These are phyloP conservation scores for Boletus tomentosulus DNA, from an alignment of 768 basidiomycete genomes.

Conservation along the genomic window DNA sequence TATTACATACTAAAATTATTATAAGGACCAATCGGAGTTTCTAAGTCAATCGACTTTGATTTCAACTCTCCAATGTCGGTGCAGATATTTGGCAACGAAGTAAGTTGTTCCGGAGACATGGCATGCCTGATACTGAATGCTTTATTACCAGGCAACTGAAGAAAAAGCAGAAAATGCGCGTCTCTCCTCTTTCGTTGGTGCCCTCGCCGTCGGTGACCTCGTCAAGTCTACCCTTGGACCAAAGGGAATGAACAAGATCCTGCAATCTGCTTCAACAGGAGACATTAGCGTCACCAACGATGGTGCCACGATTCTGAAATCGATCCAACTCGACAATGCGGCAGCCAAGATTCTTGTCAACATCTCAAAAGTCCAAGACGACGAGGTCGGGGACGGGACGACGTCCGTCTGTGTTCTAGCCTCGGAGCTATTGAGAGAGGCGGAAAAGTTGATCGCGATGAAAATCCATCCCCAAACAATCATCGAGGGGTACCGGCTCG, in stretches of 20 bases:
- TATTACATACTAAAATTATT: no score
- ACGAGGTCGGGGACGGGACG: constrained; percentile 96
- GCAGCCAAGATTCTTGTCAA: constrained; percentile 99
- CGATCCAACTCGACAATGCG: constrained; percentile 96
- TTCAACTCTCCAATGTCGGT: constrained; percentile 46
- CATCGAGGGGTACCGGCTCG: constrained; percentile 94
- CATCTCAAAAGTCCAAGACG: constrained; percentile 99
- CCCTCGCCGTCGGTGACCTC: constrained; percentile 94
- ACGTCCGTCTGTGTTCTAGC: constrained; percentile 90
- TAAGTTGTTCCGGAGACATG: constrained; percentile 17
- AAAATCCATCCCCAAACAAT: constrained; percentile 99
- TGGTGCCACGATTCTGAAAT: constrained; percentile 96
- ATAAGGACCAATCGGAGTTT: no score
- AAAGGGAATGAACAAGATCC: constrained; percentile 99
- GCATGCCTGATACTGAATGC: constrained; percentile 1
- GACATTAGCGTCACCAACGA: constrained; percentile 98
- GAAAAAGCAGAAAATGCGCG: constrained; percentile 98
- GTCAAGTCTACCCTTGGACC: constrained; percentile 98
- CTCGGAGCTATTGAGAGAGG: constrained; percentile 87
- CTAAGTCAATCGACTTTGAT: background rate
- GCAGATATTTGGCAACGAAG: constrained; percentile 69
- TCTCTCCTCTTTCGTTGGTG: constrained; percentile 96
- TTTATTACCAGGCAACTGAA: constrained; percentile 64
- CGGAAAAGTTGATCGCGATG: constrained; percentile 86
- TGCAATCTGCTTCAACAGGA: constrained; percentile 85